Percentiles rank a stretch among this genome's conserved stretches.
Evolutionary conservation across 1,139 yeast species (phyloP).

Genomic region (Saccharomyces hybrid): DNA sequence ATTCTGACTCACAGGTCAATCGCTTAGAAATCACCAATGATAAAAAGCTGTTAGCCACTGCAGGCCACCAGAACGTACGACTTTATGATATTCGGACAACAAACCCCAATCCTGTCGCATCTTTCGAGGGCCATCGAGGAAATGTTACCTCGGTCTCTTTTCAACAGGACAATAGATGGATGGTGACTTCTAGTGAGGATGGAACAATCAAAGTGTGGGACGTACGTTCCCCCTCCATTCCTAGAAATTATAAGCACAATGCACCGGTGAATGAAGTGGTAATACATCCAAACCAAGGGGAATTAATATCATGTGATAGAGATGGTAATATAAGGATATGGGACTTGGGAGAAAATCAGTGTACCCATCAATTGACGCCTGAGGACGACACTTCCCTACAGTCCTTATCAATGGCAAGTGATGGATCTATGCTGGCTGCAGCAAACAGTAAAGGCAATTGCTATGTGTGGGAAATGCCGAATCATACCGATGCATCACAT

Average conservation of each 20-base stretch:
- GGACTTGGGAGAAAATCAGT: conserved; percentile 94
- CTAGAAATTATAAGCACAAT: conserved; percentile 80
- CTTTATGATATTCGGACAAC: conserved; percentile 76
- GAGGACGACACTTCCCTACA: conserved; percentile 90
- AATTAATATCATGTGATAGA: conserved; percentile 85
- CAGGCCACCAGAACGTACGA: conserved; percentile 79
- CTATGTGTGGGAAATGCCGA: conserved; percentile 93
- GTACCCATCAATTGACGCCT: conserved; percentile 90
- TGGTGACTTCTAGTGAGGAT: conserved; percentile 92
- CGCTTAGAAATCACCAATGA: conserved; percentile 89
- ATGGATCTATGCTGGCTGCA: conserved; percentile 92
- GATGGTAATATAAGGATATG: conserved; percentile 95
- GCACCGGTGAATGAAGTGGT: conserved; percentile 95
- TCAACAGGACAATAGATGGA: conserved; percentile 93
- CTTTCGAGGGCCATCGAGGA: conserved; percentile 87
- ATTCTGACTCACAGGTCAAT: conserved; percentile 91
- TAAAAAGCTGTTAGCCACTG: conserved; percentile 85
- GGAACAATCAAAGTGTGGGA: conserved; percentile 99
- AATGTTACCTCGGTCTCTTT: conserved; percentile 91
- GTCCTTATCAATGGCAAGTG: conserved; percentile 84
- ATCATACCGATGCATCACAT: conserved; percentile 69
- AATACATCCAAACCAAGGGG: conserved; percentile 97
- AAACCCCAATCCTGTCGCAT: conserved; percentile 81
- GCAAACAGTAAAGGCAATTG: conserved; percentile 94
- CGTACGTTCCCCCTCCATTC: conserved; percentile 83